Evolutionary conservation across 768 basidiomycete genomes (phyloP).

Genomic region (Tephrocybe sp.): DNA sequence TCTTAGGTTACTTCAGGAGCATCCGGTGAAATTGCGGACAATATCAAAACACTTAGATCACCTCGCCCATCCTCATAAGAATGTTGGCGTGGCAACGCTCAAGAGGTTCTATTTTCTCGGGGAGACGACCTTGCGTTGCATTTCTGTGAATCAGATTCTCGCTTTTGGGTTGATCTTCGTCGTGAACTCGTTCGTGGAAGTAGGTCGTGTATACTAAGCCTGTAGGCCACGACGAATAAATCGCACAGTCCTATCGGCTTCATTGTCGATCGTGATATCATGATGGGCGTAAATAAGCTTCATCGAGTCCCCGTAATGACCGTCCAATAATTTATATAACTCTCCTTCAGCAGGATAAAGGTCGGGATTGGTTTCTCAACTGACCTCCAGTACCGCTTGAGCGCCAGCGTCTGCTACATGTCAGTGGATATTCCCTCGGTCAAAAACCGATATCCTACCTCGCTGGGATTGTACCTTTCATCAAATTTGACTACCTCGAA

Average conservation of each 20-base stretch:
- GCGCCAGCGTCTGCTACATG: not conserved
- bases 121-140: too few relatives aligned
- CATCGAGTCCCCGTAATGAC: not conserved
- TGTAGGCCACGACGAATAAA: not conserved
- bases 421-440: not conserved
- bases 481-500: not conserved
- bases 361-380: not conserved
- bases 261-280: not conserved
- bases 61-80: not conserved
- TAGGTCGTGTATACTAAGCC: too few relatives aligned
- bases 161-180: too few relatives aligned
- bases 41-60: not conserved
- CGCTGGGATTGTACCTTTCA: not conserved
- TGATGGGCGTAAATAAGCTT: not conserved
- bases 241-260: not conserved
- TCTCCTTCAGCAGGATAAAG: not conserved
- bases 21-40: not conserved
- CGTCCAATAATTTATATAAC: not conserved
- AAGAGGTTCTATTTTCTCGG: too few relatives aligned
- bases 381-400: conserved; percentile 9
- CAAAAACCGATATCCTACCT: not conserved
- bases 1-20: not conserved
- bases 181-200: too few relatives aligned
- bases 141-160: too few relatives aligned
- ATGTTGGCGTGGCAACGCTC: not conserved